A percentile compares a stretch with the other conserved stretches of the same genome.
Conservation (phyloP, 2,329 filamentous ascomycete species). For the Corniculantispora saksenae region DNA sequence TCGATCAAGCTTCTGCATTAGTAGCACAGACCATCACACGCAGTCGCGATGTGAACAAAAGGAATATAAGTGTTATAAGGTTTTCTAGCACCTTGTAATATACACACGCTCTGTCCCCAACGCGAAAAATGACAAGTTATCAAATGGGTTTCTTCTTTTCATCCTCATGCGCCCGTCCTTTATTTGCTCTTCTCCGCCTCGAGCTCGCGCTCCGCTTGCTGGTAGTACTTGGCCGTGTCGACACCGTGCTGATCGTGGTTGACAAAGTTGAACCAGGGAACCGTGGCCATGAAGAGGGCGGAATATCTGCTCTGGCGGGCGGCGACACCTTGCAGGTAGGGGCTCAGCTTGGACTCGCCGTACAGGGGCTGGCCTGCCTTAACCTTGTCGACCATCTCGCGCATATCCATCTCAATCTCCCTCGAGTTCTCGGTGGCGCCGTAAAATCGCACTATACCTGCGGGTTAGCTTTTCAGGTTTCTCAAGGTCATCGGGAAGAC, state of each 20-base stretch:
- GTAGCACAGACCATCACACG: background rate
- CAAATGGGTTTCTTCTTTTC: conserved; percentile 2
- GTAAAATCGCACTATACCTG: conserved; percentile 82
- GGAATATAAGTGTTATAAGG: conserved; percentile 10
- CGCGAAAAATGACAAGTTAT: conserved; percentile 7
- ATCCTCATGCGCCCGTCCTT: background rate
- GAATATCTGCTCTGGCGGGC: conserved; percentile 91
- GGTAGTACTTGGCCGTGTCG: conserved; percentile 98
- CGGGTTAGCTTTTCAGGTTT: conserved; percentile 11
- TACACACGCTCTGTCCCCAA: conserved; percentile 16
- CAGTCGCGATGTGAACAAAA: background rate
- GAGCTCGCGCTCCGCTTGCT: conserved; percentile 89
- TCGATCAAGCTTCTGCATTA: background rate
- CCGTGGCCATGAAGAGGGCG: conserved; percentile 76
- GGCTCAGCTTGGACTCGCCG: conserved; percentile 73
- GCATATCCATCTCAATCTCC: conserved; percentile 95
- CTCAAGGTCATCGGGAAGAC: too few relatives aligned
- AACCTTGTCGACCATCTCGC: conserved; percentile 95
- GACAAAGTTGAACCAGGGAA: conserved; percentile 98
- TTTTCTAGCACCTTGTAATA: conserved; percentile 14
- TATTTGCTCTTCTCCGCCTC: conserved; percentile 63
- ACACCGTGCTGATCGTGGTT: conserved; percentile 96
- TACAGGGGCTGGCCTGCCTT: conserved; percentile 91
- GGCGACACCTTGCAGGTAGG: conserved; percentile 92
- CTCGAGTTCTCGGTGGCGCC: conserved; percentile 89